Percentiles rank a stretch among this genome's conserved stretches.
Evolutionary conservation across 768 basidiomycete species (phyloP).

Genomic region (Russula abietina): DNA sequence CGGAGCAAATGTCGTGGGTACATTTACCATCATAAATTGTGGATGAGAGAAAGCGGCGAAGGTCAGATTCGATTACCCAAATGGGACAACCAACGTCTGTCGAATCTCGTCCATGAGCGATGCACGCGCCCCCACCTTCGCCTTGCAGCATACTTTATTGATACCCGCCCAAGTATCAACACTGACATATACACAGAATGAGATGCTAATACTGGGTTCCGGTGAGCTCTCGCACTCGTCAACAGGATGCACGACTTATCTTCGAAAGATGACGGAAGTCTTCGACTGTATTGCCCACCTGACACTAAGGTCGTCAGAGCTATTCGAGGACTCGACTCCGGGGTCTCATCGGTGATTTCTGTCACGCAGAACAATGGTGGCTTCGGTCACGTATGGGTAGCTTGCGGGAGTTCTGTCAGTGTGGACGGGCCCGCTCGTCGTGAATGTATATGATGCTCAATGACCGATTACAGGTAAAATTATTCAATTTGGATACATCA

Average conservation of each 20-base stretch:
- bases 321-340: constrained; percentile 33
- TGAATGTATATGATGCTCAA: background rate
- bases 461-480: constrained; percentile 30
- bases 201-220: constrained; percentile 54
- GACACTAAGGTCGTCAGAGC: constrained; percentile 20
- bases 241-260: constrained; percentile 34
- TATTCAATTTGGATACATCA: constrained; percentile 40
- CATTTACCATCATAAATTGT: constrained; percentile 17
- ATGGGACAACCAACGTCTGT: background rate
- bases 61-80: background rate
- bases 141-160: constrained; percentile 29
- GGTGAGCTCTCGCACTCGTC: constrained; percentile 34
- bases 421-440: background rate
- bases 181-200: constrained; percentile 44
- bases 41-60: background rate
- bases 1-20: constrained; percentile 40
- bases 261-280: constrained; percentile 38
- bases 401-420: constrained; percentile 53
- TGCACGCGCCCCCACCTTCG: background rate
- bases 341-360: constrained; percentile 59
- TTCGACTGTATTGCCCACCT: constrained; percentile 22
- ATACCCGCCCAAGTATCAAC: constrained; percentile 50
- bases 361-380: constrained; percentile 32
- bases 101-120: background rate
- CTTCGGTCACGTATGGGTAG: constrained; percentile 55